phyloP scores from a whole-genome alignment of 768 basidiomycete species.

The Boletus sp. region DNA sequence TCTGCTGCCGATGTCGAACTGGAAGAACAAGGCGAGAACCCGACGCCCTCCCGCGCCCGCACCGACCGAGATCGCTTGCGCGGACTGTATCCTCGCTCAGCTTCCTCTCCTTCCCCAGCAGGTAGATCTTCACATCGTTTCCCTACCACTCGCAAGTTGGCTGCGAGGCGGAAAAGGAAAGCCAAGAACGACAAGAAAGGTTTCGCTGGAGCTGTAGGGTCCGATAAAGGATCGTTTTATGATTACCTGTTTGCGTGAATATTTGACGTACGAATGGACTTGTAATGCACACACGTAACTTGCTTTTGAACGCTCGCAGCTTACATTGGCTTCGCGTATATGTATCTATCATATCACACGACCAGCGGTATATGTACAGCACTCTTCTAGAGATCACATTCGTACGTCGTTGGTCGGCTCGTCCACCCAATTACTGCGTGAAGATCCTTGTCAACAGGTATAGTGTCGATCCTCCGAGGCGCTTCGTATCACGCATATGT shows the following conservation, averaged over 20 bases:
- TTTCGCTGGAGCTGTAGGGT: conserved; percentile 15
- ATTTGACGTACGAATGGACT: background rate
- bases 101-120: conserved; percentile 57
- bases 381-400: background rate
- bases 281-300: background rate
- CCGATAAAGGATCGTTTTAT: conserved; percentile 35
- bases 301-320: background rate
- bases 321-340: background rate
- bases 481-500: conserved; percentile 32
- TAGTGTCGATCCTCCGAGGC: conserved; percentile 57
- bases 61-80: conserved; percentile 28
- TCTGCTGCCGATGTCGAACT: conserved; percentile 1
- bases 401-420: background rate
- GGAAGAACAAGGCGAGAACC: background rate
- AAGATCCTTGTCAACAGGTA: conserved; percentile 52
- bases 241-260: conserved; percentile 45
- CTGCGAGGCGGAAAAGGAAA: conserved; percentile 17
- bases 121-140: conserved; percentile 34
- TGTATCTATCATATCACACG: conserved; percentile 3
- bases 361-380: conserved; percentile 1
- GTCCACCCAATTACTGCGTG: conserved; percentile 39
- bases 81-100: conserved; percentile 36
- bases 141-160: conserved; percentile 10
- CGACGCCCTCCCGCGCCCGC: conserved; percentile 20
- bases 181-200: conserved; percentile 11